phyloP scores from a whole-genome alignment of 2,329 filamentous ascomycete species.

The Teratosphaeria destructans region DNA sequence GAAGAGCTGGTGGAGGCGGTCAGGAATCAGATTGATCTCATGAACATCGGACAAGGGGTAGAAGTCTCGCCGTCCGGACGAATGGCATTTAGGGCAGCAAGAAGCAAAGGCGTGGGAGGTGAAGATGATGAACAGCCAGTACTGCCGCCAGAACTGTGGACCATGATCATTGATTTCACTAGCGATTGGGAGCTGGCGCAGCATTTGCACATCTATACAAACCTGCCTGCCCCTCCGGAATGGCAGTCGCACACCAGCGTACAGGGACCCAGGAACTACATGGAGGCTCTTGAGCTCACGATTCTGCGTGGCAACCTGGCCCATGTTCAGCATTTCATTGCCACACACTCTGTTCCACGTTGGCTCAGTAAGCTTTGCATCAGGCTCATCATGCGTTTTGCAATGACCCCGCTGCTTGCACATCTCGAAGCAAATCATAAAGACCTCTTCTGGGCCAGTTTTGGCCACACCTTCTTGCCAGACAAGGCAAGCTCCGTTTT shows the following conservation, averaged over 20 bases:
- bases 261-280: conserved; percentile 59
- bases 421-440: conserved; percentile 57
- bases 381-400: conserved; percentile 86
- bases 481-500: conserved; percentile 84
- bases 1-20: conserved; percentile 64
- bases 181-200: conserved; percentile 86
- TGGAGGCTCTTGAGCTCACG: conserved; percentile 74
- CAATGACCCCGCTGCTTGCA: conserved; percentile 65
- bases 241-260: conserved; percentile 57
- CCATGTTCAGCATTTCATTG: conserved; percentile 64
- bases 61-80: conserved; percentile 33
- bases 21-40: conserved; percentile 65
- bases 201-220: conserved; percentile 70
- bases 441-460: conserved; percentile 77
- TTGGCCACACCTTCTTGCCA: conserved; percentile 69
- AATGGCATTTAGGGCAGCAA: conserved; percentile 17
- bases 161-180: conserved; percentile 71
- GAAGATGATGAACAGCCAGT: conserved; percentile 18
- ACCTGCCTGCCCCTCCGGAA: conserved; percentile 58
- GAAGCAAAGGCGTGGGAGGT: conserved; percentile 10
- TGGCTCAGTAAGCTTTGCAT: conserved; percentile 74
- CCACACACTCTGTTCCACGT: conserved; percentile 53
- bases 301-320: conserved; percentile 62
- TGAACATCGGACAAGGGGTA: conserved; percentile 63
- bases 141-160: conserved; percentile 81